Base-by-base conservation (phyloP, 164 flowering plant genomes). In the Tinospora cordifolia region DNA sequence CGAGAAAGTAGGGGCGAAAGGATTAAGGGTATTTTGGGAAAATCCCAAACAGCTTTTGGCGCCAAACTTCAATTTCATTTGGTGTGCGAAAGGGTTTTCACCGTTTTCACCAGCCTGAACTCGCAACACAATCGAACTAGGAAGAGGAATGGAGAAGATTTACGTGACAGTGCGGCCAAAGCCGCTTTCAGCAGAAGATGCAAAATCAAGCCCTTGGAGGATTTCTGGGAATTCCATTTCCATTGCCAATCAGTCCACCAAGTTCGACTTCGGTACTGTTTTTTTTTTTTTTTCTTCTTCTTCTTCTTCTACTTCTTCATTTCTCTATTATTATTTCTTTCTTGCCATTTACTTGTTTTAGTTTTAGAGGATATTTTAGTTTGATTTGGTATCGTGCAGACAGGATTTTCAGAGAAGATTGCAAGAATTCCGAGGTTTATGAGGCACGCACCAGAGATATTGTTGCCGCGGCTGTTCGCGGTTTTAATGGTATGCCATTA, bases 381-480 rank as follows among this genome's bases (percentile, higher is more conserved):
- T 40, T 41, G 54, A 7, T 26, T 40, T n/a, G 27, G 1, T 58
- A 26, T 75, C 49, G 60, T 63, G 30, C 65, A 93, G 98, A 94
- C 72, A 77, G 77, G n/a, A 81, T 94, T 15, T 92, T 91, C 59
- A 81, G 84, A 25, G 92, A 88, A 68, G 87, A 87, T 4, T 85
- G 92, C 49, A 85, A 71, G 62, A 94, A 88, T 39, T 44, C 15
- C 1, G 86, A 90, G 71, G 93, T 94, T 12, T 94, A 92, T 58
- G 75, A 81, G 69, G 82, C 84, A 69, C 85, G 88, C 10, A 90
- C 96, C 0, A 84, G 79, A 71, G 91, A 90, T 7, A 84, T 94
- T 6, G 96, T 92, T 21, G 76, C 84, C 7, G 93, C 93, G n/a
- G 95, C 97, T 11, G 91, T 94, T 77, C 80, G 85, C 26, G 99